Percentiles rank a stretch among this genome's conserved stretches.
Conservation (phyloP, 1,284 basidiomycete genomes). For the Ustilago cynodontis region DNA sequence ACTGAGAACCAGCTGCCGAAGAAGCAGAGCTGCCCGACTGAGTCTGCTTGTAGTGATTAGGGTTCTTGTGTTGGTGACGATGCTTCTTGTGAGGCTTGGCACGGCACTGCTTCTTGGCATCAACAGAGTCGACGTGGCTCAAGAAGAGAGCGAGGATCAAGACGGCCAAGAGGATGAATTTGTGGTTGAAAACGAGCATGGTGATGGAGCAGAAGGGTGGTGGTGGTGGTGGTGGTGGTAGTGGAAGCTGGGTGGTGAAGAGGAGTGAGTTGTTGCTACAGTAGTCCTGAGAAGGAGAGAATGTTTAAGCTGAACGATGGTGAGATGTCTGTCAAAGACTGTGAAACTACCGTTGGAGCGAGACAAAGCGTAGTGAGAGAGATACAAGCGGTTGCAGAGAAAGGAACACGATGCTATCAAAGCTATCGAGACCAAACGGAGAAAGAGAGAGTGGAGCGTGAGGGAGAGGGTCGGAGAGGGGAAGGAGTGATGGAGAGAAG, state of each 20-base stretch:
- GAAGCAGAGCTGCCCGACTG: conserved; percentile 1
- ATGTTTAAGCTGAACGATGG: conserved; percentile 30
- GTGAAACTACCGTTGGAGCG: conserved; percentile 24
- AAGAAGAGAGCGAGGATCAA: conserved; percentile 41
- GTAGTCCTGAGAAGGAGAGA: conserved; percentile 21
- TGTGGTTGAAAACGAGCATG: conserved; percentile 49
- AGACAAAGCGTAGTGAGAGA: conserved; percentile 1
- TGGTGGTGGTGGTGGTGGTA: background rate
- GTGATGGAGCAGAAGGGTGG: background rate
- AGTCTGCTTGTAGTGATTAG: conserved; percentile 4
- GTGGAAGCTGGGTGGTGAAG: background rate
- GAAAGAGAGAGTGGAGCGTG: conserved; percentile 7
- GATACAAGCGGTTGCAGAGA: conserved; percentile 4
- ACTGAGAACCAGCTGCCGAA: conserved; percentile 8
- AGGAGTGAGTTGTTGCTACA: conserved; percentile 23
- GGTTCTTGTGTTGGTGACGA: conserved; percentile 9
- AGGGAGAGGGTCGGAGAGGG: conserved; percentile 4
- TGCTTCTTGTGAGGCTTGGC: conserved; percentile 29
- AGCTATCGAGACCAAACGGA: conserved; percentile 28
- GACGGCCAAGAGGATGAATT: conserved; percentile 39
- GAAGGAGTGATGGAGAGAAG: conserved; percentile 9
- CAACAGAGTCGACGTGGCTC: conserved; percentile 23
- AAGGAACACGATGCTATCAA: conserved; percentile 38
- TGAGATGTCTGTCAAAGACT: conserved; percentile 50
- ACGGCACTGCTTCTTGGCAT: conserved; percentile 43